Evolutionary conservation across 345 rosid genomes (phyloP).

Genomic region (Carallia pectinifolia): DNA sequence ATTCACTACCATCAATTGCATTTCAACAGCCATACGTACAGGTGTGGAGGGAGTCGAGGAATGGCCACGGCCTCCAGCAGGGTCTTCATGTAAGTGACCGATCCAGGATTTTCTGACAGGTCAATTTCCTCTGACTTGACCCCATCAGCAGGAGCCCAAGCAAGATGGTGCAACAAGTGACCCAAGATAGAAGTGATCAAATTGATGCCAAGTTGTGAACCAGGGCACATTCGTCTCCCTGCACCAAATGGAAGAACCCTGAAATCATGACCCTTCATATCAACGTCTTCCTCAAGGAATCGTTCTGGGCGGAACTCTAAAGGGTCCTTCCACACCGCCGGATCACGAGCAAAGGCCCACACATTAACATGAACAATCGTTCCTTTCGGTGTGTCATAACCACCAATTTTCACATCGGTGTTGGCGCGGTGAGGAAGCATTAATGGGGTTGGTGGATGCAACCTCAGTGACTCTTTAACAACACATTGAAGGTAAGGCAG

Average conservation of each 20-base stretch:
- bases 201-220: constrained; percentile 25
- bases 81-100: constrained; percentile 26
- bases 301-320: constrained; percentile 78
- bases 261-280: constrained; percentile 87
- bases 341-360: constrained; percentile 89
- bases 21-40: constrained; percentile 22
- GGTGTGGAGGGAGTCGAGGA: constrained; percentile 19
- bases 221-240: constrained; percentile 32
- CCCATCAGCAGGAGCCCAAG: constrained; percentile 21
- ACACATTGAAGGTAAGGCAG: constrained; percentile 84
- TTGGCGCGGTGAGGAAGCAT: constrained; percentile 87
- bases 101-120: constrained; percentile 27
- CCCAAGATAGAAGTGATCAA: constrained; percentile 28
- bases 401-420: constrained; percentile 69
- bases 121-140: constrained; percentile 20
- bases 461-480: constrained; percentile 69
- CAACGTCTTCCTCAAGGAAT: constrained; percentile 83
- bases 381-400: constrained; percentile 88
- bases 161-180: constrained; percentile 24
- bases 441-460: constrained; percentile 93
- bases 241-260: constrained; percentile 30
- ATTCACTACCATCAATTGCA: background rate
- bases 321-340: constrained; percentile 66
- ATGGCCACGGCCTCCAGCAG: constrained; percentile 23
- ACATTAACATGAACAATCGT: constrained; percentile 80